These are phyloP conservation scores for Dendrobium officinale DNA, from an alignment of 106 monocot species.

Conservation along the genomic window DNA sequence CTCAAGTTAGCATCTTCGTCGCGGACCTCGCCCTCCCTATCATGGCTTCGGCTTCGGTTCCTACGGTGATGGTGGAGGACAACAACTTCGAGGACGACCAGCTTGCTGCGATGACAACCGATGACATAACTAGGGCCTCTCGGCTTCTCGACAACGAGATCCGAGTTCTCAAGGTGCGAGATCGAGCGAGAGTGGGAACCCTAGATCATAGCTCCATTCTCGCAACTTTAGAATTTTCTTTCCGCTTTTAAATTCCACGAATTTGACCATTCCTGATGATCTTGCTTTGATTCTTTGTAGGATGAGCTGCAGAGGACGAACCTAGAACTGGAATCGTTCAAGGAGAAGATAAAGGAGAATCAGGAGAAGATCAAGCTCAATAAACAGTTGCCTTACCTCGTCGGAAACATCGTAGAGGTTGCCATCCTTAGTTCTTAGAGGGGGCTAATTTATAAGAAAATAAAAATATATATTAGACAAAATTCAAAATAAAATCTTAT, in stretches of 20 bases:
- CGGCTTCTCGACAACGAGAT: slow-evolving; percentile 87
- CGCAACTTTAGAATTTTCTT: background rate
- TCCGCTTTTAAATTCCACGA: background rate
- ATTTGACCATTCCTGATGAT: background rate
- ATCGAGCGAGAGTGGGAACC: background rate
- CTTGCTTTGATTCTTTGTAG: slow-evolving; percentile 23
- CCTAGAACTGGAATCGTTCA: slow-evolving; percentile 62
- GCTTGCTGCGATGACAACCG: slow-evolving; percentile 70
- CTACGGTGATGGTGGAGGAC: slow-evolving; percentile 36
- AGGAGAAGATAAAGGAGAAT: slow-evolving; percentile 90
- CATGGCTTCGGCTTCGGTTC: background rate
- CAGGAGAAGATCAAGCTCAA: slow-evolving; percentile 97
- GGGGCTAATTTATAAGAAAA: no score
- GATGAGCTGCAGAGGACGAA: slow-evolving; percentile 76
- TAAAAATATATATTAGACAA: no score
- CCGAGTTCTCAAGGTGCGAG: slow-evolving; percentile 57
- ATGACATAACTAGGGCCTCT: slow-evolving; percentile 61
- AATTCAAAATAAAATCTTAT: background rate
- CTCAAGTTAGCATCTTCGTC: no score
- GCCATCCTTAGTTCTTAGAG: background rate
- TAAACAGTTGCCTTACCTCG: slow-evolving; percentile 88
- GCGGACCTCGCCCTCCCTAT: no score
- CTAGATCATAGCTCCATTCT: background rate
- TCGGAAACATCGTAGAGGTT: slow-evolving; percentile 93
- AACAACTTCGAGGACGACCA: slow-evolving; percentile 62